Evolutionary conservation across 1,139 yeast species (phyloP).

Genomic region (Fermentozyma sake): DNA sequence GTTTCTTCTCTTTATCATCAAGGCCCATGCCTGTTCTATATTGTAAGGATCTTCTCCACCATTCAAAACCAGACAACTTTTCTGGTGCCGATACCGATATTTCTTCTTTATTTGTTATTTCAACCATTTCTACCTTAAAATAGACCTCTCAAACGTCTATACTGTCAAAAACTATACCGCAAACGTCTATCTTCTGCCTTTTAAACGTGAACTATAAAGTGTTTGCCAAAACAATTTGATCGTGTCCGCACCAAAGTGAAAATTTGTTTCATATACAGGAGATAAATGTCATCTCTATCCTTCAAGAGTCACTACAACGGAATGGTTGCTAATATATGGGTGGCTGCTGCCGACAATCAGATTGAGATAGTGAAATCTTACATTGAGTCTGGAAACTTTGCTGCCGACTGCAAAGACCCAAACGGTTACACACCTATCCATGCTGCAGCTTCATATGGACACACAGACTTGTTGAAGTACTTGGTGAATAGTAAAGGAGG

Average conservation of each 20-base stretch:
- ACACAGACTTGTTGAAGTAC: slow-evolving; percentile 57
- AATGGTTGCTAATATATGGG: slow-evolving; percentile 82
- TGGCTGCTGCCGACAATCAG: slow-evolving; percentile 88
- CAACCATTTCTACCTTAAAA: too few relatives aligned
- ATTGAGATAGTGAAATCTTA: slow-evolving; percentile 51
- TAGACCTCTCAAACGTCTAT: too few relatives aligned
- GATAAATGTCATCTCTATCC: background rate
- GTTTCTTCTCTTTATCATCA: slow-evolving; percentile 46
- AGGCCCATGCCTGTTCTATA: slow-evolving; percentile 73
- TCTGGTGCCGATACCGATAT: slow-evolving; percentile 9
- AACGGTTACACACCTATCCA: slow-evolving; percentile 95
- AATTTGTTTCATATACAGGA: background rate
- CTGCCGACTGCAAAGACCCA: slow-evolving; percentile 75
- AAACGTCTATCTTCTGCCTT: too few relatives aligned
- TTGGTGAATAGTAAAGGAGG: slow-evolving; percentile 60
- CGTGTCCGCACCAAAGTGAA: too few relatives aligned
- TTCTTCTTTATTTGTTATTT: slow-evolving; percentile 2
- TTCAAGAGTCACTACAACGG: background rate
- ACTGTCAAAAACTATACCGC: too few relatives aligned
- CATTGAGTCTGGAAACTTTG: slow-evolving; percentile 46
- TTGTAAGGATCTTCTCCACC: slow-evolving; percentile 76
- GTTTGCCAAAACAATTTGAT: too few relatives aligned
- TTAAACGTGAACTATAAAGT: too few relatives aligned
- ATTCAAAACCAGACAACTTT: slow-evolving; percentile 51
- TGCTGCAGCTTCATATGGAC: slow-evolving; percentile 95